Conservation (phyloP, 2,329 filamentous ascomycete species). For the Pleurostoma richardsiae region DNA sequence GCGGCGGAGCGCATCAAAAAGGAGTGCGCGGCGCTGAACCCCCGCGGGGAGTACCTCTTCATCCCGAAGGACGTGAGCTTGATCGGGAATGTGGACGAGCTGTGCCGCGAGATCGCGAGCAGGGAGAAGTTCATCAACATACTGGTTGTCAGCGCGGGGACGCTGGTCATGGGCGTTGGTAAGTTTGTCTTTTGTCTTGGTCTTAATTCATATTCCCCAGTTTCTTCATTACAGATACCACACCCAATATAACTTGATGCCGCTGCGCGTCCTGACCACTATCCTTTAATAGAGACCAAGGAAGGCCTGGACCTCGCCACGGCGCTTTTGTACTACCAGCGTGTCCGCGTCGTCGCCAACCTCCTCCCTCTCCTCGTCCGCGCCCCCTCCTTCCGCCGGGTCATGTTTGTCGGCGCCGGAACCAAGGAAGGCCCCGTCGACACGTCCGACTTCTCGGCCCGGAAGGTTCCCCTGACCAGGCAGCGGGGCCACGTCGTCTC, state of each 20-base stretch:
- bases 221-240: no score
- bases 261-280: no score
- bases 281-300: conserved; percentile 36
- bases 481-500: conserved; percentile 39
- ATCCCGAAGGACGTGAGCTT: conserved; percentile 38
- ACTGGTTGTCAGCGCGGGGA: no score
- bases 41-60: conserved; percentile 38
- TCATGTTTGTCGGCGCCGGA: conserved; percentile 49
- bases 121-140: no score
- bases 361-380: conserved; percentile 49
- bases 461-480: conserved; percentile 27
- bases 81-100: conserved; percentile 40
- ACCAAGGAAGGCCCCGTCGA: conserved; percentile 47
- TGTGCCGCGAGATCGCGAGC: conserved; percentile 21
- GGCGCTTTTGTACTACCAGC: conserved; percentile 50
- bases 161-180: no score
- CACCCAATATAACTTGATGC: no score
- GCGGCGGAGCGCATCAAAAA: conserved; percentile 31
- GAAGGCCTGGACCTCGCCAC: conserved; percentile 52
- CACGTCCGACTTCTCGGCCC: conserved; percentile 37
- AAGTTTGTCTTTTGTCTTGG: no score
- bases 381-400: conserved; percentile 42
- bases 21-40: conserved; percentile 36
- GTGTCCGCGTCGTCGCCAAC: conserved; percentile 50
- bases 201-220: no score